Evolutionary conservation across 495 filamentous ascomycete genomes (phyloP).

Genomic region (Beverwykella pulmonaria): DNA sequence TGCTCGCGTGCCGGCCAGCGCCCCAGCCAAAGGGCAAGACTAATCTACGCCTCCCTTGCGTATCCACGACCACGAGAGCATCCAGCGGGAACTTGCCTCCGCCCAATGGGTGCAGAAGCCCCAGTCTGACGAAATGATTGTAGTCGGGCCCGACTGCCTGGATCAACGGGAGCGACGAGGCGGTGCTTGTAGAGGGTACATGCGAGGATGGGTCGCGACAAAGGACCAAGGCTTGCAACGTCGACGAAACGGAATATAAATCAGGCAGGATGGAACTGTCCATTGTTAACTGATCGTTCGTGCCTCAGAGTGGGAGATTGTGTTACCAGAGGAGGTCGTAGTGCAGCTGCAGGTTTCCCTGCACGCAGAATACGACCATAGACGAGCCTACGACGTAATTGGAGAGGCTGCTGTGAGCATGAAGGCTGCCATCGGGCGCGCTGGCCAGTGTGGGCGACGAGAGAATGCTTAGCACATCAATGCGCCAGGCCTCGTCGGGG

Average conservation of each 20-base stretch:
- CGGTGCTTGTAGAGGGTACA: constrained; percentile 18
- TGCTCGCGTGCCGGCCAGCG: constrained; percentile 36
- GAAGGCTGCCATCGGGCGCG: neutral
- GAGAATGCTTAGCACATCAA: constrained; percentile 32
- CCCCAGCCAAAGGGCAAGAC: constrained; percentile 52
- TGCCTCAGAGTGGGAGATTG: neutral
- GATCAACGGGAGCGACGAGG: constrained; percentile 27
- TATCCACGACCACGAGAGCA: constrained; percentile 50
- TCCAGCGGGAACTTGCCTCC: constrained; percentile 49
- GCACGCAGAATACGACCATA: constrained; percentile 33
- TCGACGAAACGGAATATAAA: constrained; percentile 25
- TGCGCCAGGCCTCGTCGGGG: constrained; percentile 29
- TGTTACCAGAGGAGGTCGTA: constrained; percentile 38
- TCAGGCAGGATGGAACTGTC: constrained; percentile 22
- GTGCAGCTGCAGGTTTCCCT: constrained; percentile 32
- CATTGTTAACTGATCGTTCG: neutral
- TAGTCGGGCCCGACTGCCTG: constrained; percentile 31
- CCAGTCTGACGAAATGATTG: constrained; percentile 41
- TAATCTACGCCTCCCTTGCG: constrained; percentile 42
- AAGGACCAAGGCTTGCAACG: constrained; percentile 36
- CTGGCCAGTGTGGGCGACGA: constrained; percentile 25
- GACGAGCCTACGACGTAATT: constrained; percentile 17
- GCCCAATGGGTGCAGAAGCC: constrained; percentile 50
- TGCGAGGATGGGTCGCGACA: constrained; percentile 35
- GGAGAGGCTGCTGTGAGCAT: constrained; percentile 26